Evolutionary conservation across 495 filamentous ascomycete species (phyloP).

Genomic region (Gamarada debralockiae): DNA sequence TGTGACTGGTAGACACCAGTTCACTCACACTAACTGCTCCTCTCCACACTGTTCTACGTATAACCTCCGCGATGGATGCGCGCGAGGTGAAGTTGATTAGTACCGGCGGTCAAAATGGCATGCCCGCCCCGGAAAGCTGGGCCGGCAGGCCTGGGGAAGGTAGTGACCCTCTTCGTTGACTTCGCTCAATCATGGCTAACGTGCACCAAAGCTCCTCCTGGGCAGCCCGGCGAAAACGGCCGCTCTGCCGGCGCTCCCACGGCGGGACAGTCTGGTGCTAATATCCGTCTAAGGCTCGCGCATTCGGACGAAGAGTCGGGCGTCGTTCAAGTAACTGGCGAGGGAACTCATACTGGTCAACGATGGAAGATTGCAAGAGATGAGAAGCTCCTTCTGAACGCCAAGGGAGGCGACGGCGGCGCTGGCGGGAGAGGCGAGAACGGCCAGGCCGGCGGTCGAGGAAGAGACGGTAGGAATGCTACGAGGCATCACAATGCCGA

Average conservation of each 20-base stretch:
- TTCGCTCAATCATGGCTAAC: too few relatives aligned
- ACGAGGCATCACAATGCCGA: slow-evolving; percentile 27
- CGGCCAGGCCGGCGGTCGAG: slow-evolving; percentile 29
- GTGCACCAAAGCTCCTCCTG: too few relatives aligned
- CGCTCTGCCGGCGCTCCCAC: slow-evolving; percentile 3
- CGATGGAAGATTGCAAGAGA: slow-evolving; percentile 26
- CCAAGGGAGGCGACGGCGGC: slow-evolving; percentile 32
- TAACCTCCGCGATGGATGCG: too few relatives aligned
- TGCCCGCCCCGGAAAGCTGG: too few relatives aligned
- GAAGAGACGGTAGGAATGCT: slow-evolving; percentile 25
- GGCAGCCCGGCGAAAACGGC: too few relatives aligned
- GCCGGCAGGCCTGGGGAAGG: too few relatives aligned
- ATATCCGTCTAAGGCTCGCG: slow-evolving; percentile 15
- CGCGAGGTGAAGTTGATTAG: too few relatives aligned
- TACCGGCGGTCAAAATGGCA: too few relatives aligned
- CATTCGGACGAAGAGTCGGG: slow-evolving; percentile 12
- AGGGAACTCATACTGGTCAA: slow-evolving; percentile 20
- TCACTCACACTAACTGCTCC: too few relatives aligned
- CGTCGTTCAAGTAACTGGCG: slow-evolving; percentile 15
- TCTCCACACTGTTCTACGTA: too few relatives aligned
- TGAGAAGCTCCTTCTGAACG: slow-evolving; percentile 25
- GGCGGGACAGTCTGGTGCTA: not conserved
- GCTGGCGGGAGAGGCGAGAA: slow-evolving; percentile 32
- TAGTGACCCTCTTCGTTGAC: too few relatives aligned
- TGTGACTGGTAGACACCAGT: too few relatives aligned